Conservation (phyloP, 1,284 basidiomycete species). For the Athelia psychrophila region DNA sequence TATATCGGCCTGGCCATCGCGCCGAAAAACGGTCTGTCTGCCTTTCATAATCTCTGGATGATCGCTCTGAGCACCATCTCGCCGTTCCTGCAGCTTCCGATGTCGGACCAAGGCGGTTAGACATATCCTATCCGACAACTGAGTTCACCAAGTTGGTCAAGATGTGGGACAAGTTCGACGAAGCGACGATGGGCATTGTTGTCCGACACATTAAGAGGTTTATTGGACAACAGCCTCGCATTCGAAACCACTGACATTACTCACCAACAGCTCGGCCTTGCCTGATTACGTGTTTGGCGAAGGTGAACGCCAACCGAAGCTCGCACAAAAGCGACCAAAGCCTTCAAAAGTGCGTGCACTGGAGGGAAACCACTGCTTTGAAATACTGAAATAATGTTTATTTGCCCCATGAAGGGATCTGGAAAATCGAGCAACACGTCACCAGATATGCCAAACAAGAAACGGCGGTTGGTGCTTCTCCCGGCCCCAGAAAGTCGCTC, state of each 20-base stretch:
- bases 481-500: slow-evolving; percentile 11
- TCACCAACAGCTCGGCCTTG: slow-evolving; percentile 55
- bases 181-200: slow-evolving; percentile 90
- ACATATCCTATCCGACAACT: slow-evolving; percentile 95
- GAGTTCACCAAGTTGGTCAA: slow-evolving; percentile 97
- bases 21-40: slow-evolving; percentile 79
- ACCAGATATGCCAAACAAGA: slow-evolving; percentile 74
- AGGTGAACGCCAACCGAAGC: slow-evolving; percentile 71
- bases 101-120: slow-evolving; percentile 77
- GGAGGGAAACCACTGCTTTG: too few species aligned
- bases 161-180: slow-evolving; percentile 95
- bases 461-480: slow-evolving; percentile 47
- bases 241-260: slow-evolving; percentile 12
- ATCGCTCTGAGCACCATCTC: slow-evolving; percentile 4
- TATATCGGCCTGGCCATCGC: slow-evolving; percentile 95
- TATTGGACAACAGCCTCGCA: slow-evolving; percentile 18
- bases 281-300: slow-evolving; percentile 85
- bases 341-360: slow-evolving; percentile 64
- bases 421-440: slow-evolving; percentile 64
- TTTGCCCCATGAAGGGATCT: slow-evolving; percentile 42
- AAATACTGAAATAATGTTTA: too few species aligned
- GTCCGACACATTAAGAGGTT: slow-evolving; percentile 94
- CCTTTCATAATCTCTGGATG: slow-evolving; percentile 5
- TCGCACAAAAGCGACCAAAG: slow-evolving; percentile 62
- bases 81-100: slow-evolving; percentile 49